phyloP scores from a whole-genome alignment of 441 rosid genomes.

The Adansonia gregorii region DNA sequence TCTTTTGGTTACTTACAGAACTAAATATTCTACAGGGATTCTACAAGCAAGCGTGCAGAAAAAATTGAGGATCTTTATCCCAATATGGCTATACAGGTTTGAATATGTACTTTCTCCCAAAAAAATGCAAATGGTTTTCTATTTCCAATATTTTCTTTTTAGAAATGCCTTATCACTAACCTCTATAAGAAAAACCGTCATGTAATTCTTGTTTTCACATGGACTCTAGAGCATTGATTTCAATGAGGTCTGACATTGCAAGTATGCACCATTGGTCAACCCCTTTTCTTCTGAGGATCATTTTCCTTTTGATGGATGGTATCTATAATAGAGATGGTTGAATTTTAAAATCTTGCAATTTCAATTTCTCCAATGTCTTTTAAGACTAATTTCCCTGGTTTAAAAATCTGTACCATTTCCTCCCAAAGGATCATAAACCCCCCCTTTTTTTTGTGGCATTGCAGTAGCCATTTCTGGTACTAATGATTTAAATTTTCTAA shows the following conservation, averaged over 20 bases:
- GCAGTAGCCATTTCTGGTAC: not conserved
- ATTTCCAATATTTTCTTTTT: not conserved
- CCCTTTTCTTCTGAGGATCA: not conserved
- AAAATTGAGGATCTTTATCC: slow-evolving; percentile 74
- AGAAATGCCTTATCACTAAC: slow-evolving; percentile 2
- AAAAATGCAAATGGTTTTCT: slow-evolving; percentile 5
- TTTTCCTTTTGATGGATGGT: not conserved
- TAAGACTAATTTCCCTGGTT: not conserved
- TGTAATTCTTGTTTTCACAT: not conserved
- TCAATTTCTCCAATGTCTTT: not conserved
- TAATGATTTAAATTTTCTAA: not conserved
- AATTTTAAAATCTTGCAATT: slow-evolving; percentile 17
- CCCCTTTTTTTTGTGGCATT: not conserved
- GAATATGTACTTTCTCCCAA: not conserved
- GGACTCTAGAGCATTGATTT: slow-evolving; percentile 11
- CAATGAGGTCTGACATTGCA: not conserved
- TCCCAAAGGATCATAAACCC: not conserved
- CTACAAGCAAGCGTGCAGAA: slow-evolving; percentile 50
- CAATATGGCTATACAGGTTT: slow-evolving; percentile 72
- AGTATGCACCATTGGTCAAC: slow-evolving; percentile 13
- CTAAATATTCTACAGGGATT: slow-evolving; percentile 38
- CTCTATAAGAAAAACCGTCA: not conserved
- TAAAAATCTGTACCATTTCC: not conserved
- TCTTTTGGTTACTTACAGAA: slow-evolving; percentile 14
- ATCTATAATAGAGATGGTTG: slow-evolving; percentile 1